Evolutionary conservation across 805 yeast genomes (phyloP).

Genomic region (Jamesozyma lodderae): DNA sequence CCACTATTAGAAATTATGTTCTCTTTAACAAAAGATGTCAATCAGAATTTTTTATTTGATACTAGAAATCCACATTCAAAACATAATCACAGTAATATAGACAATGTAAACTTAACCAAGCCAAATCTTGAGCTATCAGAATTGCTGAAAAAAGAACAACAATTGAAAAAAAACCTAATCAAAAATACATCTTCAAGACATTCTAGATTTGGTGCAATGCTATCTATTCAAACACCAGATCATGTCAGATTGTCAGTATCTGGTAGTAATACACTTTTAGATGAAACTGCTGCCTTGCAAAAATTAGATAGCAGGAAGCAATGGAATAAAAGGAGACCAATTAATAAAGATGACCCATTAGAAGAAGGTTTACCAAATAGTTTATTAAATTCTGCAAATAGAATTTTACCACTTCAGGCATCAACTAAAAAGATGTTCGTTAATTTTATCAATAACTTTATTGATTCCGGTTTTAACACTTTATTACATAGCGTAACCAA

Average conservation of each 20-base stretch:
- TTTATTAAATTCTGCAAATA: slow-evolving; percentile 20
- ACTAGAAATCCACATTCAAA: not conserved
- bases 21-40: slow-evolving; percentile 50
- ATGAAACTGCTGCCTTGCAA: slow-evolving; percentile 45
- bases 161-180: slow-evolving; percentile 39
- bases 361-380: slow-evolving; percentile 28
- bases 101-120: slow-evolving; percentile 15
- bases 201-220: slow-evolving; percentile 81
- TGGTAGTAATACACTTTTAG: slow-evolving; percentile 56
- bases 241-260: slow-evolving; percentile 54
- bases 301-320: slow-evolving; percentile 59
- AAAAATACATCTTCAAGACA: slow-evolving; percentile 63
- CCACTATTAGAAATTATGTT: slow-evolving; percentile 63
- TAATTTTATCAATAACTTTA: slow-evolving; percentile 46
- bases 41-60: slow-evolving; percentile 23
- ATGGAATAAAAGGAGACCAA: slow-evolving; percentile 42
- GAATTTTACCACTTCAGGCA: slow-evolving; percentile 25
- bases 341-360: slow-evolving; percentile 24
- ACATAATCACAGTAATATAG: not conserved
- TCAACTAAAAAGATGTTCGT: slow-evolving; percentile 29
- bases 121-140: slow-evolving; percentile 39
- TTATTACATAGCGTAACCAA: slow-evolving; percentile 46
- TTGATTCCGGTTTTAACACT: slow-evolving; percentile 69
- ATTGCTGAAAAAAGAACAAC: slow-evolving; percentile 52
- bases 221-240: slow-evolving; percentile 60